Base-by-base conservation (phyloP, 192 early-diverging fungal species). In the Geosiphon pyriformis region DNA sequence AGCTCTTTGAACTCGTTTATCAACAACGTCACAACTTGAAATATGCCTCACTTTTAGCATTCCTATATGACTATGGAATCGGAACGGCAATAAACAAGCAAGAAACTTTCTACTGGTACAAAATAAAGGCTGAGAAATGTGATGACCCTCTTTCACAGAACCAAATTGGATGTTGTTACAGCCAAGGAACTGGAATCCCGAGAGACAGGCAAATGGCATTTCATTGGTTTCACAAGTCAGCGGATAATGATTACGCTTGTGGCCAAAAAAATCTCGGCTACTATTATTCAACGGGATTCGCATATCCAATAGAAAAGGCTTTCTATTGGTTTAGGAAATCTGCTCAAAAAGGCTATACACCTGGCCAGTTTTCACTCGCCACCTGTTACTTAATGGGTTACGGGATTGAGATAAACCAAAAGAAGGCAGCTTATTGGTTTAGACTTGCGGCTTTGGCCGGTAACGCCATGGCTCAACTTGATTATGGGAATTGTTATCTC, bases 391-490 rank as follows among this genome's bases (percentile, higher is more conserved):
- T 15, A 10, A 10, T 10, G 7, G 87, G 87, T 18, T 74, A 77
- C 25, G 82, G 83, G 32, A 80, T 82, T 2, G 65, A 67, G 29
- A 73, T 72, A 49, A 71, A 82, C 58, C 69, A 74, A 3, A 31
- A 72, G 23, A 68, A 76, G 59, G 80, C 80, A 31, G 75, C 80
- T 53, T 70, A 78, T 61, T 91, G 87, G 88, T 94, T 82, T 70
- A 69, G 73, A 32, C 67, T 74, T 22, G 76, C 82, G 20, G 92
- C 92, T 17, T 69, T 75, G 59, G 77, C 78, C 49, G 90, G 89
- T n/a, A 87, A 91, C 65, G 84, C 88, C 7, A 76, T 90, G 10
- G 92, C 88, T 12, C 87, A 90, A 46, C 90, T 90, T 69, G 85
- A 87, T 47, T 79, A 92, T 18, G 92, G 90, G 18, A 86, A 88